Evolutionary conservation across 495 filamentous ascomycete genomes (phyloP).

Genomic region (Beverwykella pulmonaria): DNA sequence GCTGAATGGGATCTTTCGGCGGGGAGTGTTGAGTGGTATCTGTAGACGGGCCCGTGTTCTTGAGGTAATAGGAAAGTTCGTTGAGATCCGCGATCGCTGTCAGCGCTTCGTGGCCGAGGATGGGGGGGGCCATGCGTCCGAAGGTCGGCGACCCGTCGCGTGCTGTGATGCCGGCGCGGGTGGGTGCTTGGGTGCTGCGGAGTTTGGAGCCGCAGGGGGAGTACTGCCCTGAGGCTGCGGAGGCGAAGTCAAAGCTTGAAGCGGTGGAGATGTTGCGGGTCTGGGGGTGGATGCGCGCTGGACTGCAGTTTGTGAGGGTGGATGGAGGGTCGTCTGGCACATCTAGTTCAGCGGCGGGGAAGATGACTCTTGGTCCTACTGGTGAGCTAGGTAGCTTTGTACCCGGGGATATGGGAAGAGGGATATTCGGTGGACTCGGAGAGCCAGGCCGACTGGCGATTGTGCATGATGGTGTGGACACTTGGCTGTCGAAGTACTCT

Average conservation of each 20-base stretch:
- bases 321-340: neutral
- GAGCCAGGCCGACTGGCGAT: neutral
- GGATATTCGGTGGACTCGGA: neutral
- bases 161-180: neutral
- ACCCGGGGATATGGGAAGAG: neutral
- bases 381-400: neutral
- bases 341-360: neutral
- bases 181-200: neutral
- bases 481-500: slow-evolving; percentile 23
- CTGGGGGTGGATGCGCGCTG: neutral
- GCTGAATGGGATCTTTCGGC: no score
- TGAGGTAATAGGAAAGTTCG: slow-evolving; percentile 16
- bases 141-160: neutral
- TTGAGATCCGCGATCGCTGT: slow-evolving; percentile 4
- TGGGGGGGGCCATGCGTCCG: slow-evolving; percentile 22
- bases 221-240: slow-evolving; percentile 22
- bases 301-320: slow-evolving; percentile 6
- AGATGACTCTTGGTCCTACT: neutral
- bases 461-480: neutral
- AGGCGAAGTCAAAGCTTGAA: slow-evolving; percentile 14
- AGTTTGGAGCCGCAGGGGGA: slow-evolving; percentile 19
- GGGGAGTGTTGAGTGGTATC: neutral
- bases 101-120: slow-evolving; percentile 4
- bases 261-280: neutral
- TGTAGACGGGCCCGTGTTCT: slow-evolving; percentile 15